Evolutionary conservation across 768 basidiomycete genomes (phyloP), one percentile per base, ranked within the genome.

Genomic region (Kwoniella botswanensis): DNA sequence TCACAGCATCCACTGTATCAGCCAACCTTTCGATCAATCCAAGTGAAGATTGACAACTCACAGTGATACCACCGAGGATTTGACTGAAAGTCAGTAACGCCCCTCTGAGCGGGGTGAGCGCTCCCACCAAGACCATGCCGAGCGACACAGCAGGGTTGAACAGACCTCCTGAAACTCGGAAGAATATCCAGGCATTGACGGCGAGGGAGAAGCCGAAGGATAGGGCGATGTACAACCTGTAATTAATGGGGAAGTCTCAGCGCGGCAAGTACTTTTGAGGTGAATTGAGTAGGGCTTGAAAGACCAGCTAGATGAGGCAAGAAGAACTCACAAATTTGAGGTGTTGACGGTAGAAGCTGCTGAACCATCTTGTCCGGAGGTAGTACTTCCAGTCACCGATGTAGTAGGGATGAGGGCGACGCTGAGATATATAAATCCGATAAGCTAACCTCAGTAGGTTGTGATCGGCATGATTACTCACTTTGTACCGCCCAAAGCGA

Each of bases 61-160:
- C 79, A 10, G 81, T 81, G 62, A 85, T 84, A 41, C 79, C 84
- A 26, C 84, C 84, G 0, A 83, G 68, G 59, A 84, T 73, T 69
- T 85, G 84, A 21, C 71, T 63, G 54, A 84, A 66, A 17, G 79
- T 76, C 50, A 85, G 68, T n/a, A 84, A 75, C n/a, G 66, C 74
- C 0, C 79, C 84, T 66, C 84, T 80, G 1, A 82, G 57, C 0
- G 84, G 84, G 5, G 79, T 81, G 53, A 85, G 65, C 3, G 82
- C 81, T 18, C 84, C 84, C 61, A 83, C 81, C 13, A 85, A 70
- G 2, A 74, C 76, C 76, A 85, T 83, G 2, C 82, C 82, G 24
- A 84, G 80, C 5, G 82, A 81, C 5, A 85, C 84, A 22, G 84
- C 84, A 0, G 84, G 84, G 74, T 85, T 85, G 80, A 84, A 84